Base-by-base conservation (phyloP, 495 filamentous ascomycete species). In the Apiosordaria backusii region DNA sequence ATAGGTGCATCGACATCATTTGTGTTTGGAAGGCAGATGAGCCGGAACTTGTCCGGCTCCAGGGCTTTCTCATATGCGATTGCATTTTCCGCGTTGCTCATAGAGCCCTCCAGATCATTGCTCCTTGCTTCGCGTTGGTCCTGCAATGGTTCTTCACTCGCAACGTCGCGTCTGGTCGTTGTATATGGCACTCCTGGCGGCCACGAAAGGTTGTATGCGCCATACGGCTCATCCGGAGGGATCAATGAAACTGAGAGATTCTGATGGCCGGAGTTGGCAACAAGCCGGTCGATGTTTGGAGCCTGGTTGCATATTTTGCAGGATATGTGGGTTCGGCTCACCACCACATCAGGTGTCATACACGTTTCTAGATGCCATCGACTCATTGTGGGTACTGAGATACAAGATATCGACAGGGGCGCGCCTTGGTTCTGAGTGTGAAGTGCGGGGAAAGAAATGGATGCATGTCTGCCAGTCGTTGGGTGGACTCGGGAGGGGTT, bases 1-100 rank as follows among this genome's bases (percentile, higher is more conserved):
- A 77, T 25, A 24, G 67, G 68, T 25, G 55, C 5, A 16, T 58
- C 6, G 3, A 23, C 57, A 27, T 62, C 67, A 7, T 57, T n/a
- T 3, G 19, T 24, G 18, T n/a, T 18, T 24, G 62, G 63, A 15
- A 68, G 55, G 40, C 64, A 66, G 18, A 61, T 29, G 15, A 66
- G 15, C 15, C 64, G 64, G 29, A 66, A 66, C 27, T 62, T 27
- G n/a, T 60, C 26, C 21, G 64, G 16, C 5, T 21, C 57, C 9
- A 62, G 58, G 21, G 21, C 18, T 4, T 45, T 61, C 19, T 61
- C 6, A 27, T 66, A 60, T 4, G 35, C 24, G 19, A 15, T 0
- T 24, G 13, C 23, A 24, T 7, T 4, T 58, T 21, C 13, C n/a
- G 5, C 9, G 13, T 25, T 58, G 21, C 23, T 58, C 18, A 13